Conservation (phyloP, 2,329 filamentous ascomycete genomes). For the Akanthomyces uredinophilus region DNA sequence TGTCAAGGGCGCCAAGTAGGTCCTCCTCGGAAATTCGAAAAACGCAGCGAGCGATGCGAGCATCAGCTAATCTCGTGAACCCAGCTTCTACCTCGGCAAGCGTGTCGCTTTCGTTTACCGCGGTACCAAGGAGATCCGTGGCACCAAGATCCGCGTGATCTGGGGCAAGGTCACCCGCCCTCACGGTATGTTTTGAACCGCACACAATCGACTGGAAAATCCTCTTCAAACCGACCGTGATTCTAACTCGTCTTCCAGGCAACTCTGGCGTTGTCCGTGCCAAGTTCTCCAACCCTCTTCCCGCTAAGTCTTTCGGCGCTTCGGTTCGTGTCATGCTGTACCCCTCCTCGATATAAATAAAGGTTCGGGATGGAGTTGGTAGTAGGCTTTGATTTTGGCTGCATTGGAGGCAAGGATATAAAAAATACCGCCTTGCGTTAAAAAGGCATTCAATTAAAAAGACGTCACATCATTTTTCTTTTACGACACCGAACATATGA, state of each 20-base stretch:
- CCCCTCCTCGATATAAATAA: conserved; percentile 89
- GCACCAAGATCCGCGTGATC: conserved; percentile 98
- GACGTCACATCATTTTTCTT: conserved; percentile 35
- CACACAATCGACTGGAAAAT: neutral
- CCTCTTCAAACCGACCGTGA: neutral
- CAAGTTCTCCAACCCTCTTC: conserved; percentile 95
- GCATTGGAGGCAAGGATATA: conserved; percentile 55
- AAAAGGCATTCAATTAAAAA: conserved; percentile 48
- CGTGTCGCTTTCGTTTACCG: conserved; percentile 98
- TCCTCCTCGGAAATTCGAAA: conserved; percentile 20
- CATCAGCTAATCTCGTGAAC: conserved; percentile 21
- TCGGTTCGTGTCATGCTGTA: conserved; percentile 97
- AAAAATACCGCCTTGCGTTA: conserved; percentile 46
- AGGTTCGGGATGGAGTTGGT: conserved; percentile 55
- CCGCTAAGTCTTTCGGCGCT: conserved; percentile 93
- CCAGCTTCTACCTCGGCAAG: conserved; percentile 94
- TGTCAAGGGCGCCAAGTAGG: conserved; percentile 80
- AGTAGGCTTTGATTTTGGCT: conserved; percentile 57
- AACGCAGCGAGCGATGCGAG: neutral
- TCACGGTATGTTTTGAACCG: conserved; percentile 63
- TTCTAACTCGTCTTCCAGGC: conserved; percentile 46
- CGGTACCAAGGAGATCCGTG: conserved; percentile 87
- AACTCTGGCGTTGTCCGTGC: conserved; percentile 98
- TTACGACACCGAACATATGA: neutral
- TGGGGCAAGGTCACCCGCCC: conserved; percentile 97